Evolutionary conservation across 345 rosid genomes (phyloP), one percentile per base, ranked within the genome.

Genomic region (Litchi chinensis): DNA sequence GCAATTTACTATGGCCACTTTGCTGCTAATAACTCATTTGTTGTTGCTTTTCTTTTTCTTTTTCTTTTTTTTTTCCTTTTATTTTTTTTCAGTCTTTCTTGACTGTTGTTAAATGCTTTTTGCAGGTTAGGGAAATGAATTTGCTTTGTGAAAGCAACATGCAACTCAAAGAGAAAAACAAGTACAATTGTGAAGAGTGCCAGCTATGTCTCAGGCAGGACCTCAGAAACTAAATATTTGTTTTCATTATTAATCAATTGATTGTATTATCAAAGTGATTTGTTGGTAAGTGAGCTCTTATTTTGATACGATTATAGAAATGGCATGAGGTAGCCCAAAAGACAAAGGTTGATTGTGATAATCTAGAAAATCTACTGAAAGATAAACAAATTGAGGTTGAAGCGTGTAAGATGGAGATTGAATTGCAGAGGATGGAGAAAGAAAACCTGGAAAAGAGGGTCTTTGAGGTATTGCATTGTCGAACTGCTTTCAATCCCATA

Each of bases 141-240:
- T 84, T 94, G 78, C 93, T 96, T 80, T 98, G 97, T 62, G 99
- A 94, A 87, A 96, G 97, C 88, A 94, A 96, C 79, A 74, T 91
- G 86, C 99, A 96, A 80, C 93, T 96, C 71, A 91, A 96, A 82
- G 99, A 94, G 82, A 98, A 96, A 88, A 96, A 94, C 85, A 96
- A 89, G 84, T 91, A 96, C 85, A 96, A 92, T 89, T 94, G 94
- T 80, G 97, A 91, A 82, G 98, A 94, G 84, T 91, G 97, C 85
- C 94, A 91, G 95, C 97, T 94, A 79, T 65, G 80, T 71, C 24
- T 75, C 13, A 1, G 39, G 41, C 57, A 39, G 65, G 73, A 76
- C 28, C 28, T 54, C 43, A 26, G 21, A 66, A 69, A 19, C 21
- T 77, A 2, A 28, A 67, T 10, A 39, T 75, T 43, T 18, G 67